Percentiles rank a stretch among this genome's conserved stretches.
Conservation (phyloP, 768 basidiomycete species). For the Collybia sp. region DNA sequence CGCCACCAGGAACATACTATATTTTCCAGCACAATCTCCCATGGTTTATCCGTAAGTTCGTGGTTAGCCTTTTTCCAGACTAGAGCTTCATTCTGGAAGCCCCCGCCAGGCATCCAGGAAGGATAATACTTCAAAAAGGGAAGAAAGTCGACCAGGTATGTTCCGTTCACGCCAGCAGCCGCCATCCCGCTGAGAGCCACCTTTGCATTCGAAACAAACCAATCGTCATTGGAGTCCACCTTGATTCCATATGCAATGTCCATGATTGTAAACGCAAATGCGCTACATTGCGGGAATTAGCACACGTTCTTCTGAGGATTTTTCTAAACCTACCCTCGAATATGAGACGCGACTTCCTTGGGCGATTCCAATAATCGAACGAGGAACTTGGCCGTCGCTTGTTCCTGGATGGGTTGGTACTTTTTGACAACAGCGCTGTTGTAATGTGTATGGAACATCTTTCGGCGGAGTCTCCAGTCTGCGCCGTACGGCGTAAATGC, state of each 20-base stretch:
- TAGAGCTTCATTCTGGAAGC: conserved; percentile 27
- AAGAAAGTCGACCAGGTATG: conserved; percentile 27
- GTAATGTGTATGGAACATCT: conserved; percentile 22
- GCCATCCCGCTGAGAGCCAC: conserved; percentile 20
- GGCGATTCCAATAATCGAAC: conserved; percentile 14
- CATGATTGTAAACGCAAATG: conserved; percentile 21
- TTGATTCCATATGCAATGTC: conserved; percentile 29
- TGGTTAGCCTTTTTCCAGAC: conserved; percentile 12
- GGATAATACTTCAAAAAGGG: conserved; percentile 28
- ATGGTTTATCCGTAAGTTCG: too few relatives aligned
- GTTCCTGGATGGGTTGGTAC: conserved; percentile 15
- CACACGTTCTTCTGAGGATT: too few relatives aligned
- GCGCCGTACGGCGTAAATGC: conserved; percentile 22
- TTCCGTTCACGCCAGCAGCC: conserved; percentile 18
- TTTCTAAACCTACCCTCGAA: conserved; percentile 8
- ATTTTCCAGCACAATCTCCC: too few relatives aligned
- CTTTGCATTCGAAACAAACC: conserved; percentile 25
- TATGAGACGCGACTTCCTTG: conserved; percentile 7
- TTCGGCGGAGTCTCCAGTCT: conserved; percentile 22
- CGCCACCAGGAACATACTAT: too few relatives aligned
- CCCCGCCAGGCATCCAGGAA: conserved; percentile 28
- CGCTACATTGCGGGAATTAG: background rate
- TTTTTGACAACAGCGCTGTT: conserved; percentile 11
- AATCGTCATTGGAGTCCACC: conserved; percentile 24
- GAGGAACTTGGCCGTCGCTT: conserved; percentile 17